These are phyloP conservation scores for Neofusicoccum parvum DNA, from an alignment of 2,329 filamentous ascomycete genomes.

Conservation along the genomic window DNA sequence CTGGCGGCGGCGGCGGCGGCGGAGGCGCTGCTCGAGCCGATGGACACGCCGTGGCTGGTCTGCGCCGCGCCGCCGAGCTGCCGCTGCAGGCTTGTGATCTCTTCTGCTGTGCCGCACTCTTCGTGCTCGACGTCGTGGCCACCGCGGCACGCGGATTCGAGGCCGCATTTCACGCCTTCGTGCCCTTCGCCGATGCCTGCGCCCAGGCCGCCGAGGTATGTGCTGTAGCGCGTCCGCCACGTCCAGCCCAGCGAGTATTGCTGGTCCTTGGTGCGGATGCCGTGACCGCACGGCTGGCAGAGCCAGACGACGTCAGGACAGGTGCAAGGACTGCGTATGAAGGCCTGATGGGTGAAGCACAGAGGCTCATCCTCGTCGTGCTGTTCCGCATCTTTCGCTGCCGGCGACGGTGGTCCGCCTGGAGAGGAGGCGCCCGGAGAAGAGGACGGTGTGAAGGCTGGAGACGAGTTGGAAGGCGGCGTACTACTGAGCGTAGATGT, in stretches of 20 bases:
- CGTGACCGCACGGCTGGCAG: slow-evolving; percentile 79
- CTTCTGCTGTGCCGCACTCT: slow-evolving; percentile 60
- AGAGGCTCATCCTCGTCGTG: slow-evolving; percentile 11
- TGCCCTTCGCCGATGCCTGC: slow-evolving; percentile 87
- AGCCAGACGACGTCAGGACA: slow-evolving; percentile 73
- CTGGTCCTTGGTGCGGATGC: slow-evolving; percentile 62
- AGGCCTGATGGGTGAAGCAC: slow-evolving; percentile 51
- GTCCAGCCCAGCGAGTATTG: slow-evolving; percentile 74
- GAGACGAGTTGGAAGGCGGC: slow-evolving; percentile 18
- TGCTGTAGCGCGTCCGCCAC: slow-evolving; percentile 83
- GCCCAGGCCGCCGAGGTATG: slow-evolving; percentile 76
- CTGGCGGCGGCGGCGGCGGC: not conserved
- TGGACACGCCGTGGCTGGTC: not conserved
- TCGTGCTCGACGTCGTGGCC: slow-evolving; percentile 79
- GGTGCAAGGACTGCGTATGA: slow-evolving; percentile 59
- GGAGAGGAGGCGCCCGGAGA: slow-evolving; percentile 1
- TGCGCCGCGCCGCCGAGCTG: not conserved
- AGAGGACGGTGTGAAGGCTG: slow-evolving; percentile 6
- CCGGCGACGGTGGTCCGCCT: not conserved
- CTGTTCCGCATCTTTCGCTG: slow-evolving; percentile 27
- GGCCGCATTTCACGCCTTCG: slow-evolving; percentile 84
- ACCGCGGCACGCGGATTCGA: slow-evolving; percentile 74
- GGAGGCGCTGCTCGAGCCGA: not conserved
- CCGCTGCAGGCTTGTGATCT: not conserved
- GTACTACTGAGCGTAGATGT: slow-evolving; percentile 29